Percentiles rank a stretch among this genome's conserved stretches.
phyloP scores from a whole-genome alignment of 2,329 filamentous ascomycete species.

The Hysterium pulicare region DNA sequence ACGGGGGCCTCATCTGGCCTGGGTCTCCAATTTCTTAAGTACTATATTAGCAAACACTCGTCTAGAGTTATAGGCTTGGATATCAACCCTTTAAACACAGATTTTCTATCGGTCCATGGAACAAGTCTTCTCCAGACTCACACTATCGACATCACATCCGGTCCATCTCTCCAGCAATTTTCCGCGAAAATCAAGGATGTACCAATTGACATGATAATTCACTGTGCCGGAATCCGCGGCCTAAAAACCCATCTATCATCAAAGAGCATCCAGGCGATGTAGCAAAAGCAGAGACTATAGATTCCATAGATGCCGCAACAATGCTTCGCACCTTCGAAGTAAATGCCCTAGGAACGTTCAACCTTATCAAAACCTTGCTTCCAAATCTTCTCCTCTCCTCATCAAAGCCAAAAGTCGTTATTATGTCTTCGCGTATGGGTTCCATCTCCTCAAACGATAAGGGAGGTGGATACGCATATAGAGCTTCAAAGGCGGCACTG shows the following conservation, averaged over 20 bases:
- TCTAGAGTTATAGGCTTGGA: not conserved
- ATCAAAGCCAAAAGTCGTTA: conserved; percentile 31
- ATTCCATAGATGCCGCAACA: conserved; percentile 39
- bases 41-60: not conserved
- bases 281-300: conserved; percentile 39
- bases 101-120: not conserved
- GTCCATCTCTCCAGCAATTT: conserved; percentile 6
- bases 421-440: conserved; percentile 47
- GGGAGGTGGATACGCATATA: conserved; percentile 46
- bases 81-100: not conserved
- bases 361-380: conserved; percentile 36
- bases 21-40: conserved; percentile 27
- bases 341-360: conserved; percentile 44
- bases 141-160: conserved; percentile 9
- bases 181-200: conserved; percentile 2
- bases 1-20: conserved; percentile 40
- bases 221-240: conserved; percentile 45
- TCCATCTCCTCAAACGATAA: conserved; percentile 38
- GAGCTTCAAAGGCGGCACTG: conserved; percentile 46
- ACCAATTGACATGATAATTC: conserved; percentile 40
- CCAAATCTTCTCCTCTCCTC: conserved; percentile 25
- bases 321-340: conserved; percentile 39
- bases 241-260: conserved; percentile 34
- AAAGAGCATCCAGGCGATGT: conserved; percentile 29
- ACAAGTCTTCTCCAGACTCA: not conserved